Conservation (phyloP, 129 eudicot genomes). For the Ambrosia artemisiifolia region DNA sequence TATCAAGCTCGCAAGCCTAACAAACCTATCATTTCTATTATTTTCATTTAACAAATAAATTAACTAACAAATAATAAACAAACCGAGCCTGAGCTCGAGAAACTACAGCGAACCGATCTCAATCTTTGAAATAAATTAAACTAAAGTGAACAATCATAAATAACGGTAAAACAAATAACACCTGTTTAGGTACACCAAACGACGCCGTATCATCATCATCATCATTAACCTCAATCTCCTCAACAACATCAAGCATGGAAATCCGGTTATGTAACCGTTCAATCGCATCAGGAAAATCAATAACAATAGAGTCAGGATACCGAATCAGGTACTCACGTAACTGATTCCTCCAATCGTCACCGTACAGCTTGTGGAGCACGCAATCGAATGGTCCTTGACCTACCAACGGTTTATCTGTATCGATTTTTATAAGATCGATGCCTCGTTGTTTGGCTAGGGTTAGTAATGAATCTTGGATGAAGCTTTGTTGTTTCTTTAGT, state of each 20-base stretch:
- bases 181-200: conserved; percentile 73
- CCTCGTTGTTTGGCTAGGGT: conserved; percentile 46
- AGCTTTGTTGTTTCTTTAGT: conserved; percentile 66
- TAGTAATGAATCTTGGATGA: conserved; percentile 53
- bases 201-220: conserved; percentile 17
- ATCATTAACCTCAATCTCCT: conserved; percentile 42
- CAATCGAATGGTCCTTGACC: conserved; percentile 92
- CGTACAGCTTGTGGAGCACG: conserved; percentile 69
- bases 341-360: conserved; percentile 63
- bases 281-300: conserved; percentile 66
- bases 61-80: too few species aligned
- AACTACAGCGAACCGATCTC: too few species aligned
- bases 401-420: conserved; percentile 42
- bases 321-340: conserved; percentile 32
- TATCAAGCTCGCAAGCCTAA: too few species aligned
- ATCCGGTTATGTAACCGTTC: conserved; percentile 72
- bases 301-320: conserved; percentile 44
- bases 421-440: conserved; percentile 67
- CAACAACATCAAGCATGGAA: conserved; percentile 68
- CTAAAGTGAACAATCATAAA: too few species aligned
- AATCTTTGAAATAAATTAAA: too few species aligned
- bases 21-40: too few species aligned
- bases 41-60: too few species aligned
- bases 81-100: too few species aligned
- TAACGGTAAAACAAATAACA: conserved; percentile 2